These are phyloP conservation scores for Cocos nucifera DNA, from an alignment of 176 grass and related monocot species.

Conservation along the genomic window DNA sequence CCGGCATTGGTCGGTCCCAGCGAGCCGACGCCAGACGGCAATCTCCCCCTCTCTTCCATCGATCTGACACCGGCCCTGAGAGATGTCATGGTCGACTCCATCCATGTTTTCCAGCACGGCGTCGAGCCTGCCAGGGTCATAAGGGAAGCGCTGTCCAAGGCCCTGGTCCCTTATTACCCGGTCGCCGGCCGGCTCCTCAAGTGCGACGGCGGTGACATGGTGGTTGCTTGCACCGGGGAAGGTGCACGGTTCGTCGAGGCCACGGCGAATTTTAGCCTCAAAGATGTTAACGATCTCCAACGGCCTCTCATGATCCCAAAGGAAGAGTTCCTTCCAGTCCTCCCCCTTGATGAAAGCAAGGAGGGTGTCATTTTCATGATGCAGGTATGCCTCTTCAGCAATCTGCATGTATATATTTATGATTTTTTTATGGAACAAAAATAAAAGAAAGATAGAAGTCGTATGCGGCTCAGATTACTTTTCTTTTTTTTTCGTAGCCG, in stretches of 20 bases:
- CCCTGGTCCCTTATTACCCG: slow-evolving; percentile 6
- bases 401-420: no score
- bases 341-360: slow-evolving; percentile 38
- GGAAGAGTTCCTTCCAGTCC: slow-evolving; percentile 52
- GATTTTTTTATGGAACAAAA: no score
- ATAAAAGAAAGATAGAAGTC: no score
- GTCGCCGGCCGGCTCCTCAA: slow-evolving; percentile 4
- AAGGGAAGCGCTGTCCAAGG: background rate
- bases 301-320: slow-evolving; percentile 67
- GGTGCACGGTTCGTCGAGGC: slow-evolving; percentile 88
- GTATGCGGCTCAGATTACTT: background rate
- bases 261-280: slow-evolving; percentile 43
- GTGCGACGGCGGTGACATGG: slow-evolving; percentile 18
- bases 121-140: background rate
- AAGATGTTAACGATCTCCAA: slow-evolving; percentile 68
- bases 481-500: background rate
- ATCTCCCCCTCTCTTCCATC: slow-evolving; percentile 6
- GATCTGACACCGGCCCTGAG: background rate
- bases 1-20: background rate
- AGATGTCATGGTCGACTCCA: background rate
- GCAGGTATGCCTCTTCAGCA: slow-evolving; percentile 31
- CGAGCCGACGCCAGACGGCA: background rate
- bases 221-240: slow-evolving; percentile 58
- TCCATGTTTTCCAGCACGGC: background rate
- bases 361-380: slow-evolving; percentile 68